Percentiles rank a stretch among this genome's conserved stretches.
Conservation (phyloP, 1,284 basidiomycete species). For the Apiotrichum laibachii region DNA sequence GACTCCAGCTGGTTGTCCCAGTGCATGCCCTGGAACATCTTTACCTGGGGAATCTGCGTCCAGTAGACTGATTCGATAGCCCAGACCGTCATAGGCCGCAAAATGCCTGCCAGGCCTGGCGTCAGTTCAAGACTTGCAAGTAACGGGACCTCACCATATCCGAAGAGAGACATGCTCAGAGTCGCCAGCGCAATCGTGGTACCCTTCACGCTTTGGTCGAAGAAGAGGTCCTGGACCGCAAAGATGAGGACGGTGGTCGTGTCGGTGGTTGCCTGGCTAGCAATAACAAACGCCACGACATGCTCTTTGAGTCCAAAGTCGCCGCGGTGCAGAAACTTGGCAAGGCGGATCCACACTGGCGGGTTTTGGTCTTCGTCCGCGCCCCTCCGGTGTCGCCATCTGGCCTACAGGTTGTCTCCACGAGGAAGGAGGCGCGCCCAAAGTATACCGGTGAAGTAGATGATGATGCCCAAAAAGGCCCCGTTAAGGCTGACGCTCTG, state of each 20-base stretch:
- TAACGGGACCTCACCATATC: conserved; percentile 55
- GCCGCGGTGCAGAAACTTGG: conserved; percentile 61
- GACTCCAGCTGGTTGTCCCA: conserved; percentile 50
- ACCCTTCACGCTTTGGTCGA: conserved; percentile 59
- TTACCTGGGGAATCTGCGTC: conserved; percentile 33
- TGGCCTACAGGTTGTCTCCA: conserved; percentile 51
- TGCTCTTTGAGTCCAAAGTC: conserved; percentile 63
- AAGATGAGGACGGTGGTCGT: conserved; percentile 61
- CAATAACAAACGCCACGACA: conserved; percentile 61
- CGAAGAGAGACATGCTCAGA: conserved; percentile 65
- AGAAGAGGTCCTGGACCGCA: conserved; percentile 61
- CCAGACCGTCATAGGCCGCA: conserved; percentile 38
- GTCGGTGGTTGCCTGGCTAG: conserved; percentile 59
- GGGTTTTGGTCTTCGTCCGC: not conserved
- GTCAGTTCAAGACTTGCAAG: too few relatives aligned
- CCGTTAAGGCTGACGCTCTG: conserved; percentile 57
- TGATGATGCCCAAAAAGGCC: conserved; percentile 62
- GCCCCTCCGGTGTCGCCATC: conserved; percentile 51
- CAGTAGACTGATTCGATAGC: conserved; percentile 46
- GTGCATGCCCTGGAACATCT: conserved; percentile 38
- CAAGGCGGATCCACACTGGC: conserved; percentile 24
- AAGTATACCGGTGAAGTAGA: conserved; percentile 57
- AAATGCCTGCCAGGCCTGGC: conserved; percentile 46
- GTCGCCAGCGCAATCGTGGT: conserved; percentile 63
- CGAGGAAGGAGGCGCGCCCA: conserved; percentile 54